Evolutionary conservation across 441 rosid genomes (phyloP), one percentile per base, ranked within the genome.

Genomic region (Mallotus japonicus): DNA sequence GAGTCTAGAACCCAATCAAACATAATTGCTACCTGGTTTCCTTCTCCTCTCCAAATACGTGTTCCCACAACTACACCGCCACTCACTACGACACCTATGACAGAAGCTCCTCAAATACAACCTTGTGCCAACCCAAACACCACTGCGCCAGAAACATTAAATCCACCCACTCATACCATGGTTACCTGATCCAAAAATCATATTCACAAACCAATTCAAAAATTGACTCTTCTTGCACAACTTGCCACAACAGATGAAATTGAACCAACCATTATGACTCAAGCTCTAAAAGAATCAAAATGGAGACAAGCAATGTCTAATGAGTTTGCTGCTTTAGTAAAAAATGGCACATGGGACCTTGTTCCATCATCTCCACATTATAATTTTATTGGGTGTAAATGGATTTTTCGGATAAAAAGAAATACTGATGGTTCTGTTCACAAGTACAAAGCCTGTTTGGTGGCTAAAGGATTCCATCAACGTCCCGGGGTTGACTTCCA

Each of bases 291-390:
- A 49, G 42, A 50, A 1, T 13, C 60, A 1, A 9, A 67, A 5
- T 67, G 71, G 71, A 47, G 60, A 28, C 8, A 17, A 20, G 60
- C 46, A 10, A 71, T 71, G 74, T 19, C 57, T 9, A 44, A 60
- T 5, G 49, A 60, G 8, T 61, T 19, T 1, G 32, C 46, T 17
- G 59, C 67, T 1, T 17, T 71, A 1, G 16, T 71, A 12, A 2
- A 13, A 0, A 60, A 44, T 47, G 59, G 59, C 13, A 71, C 59
- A 9, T 71, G 75, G 58, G 60, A 60, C 0, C 64, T 71, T 4
- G 75, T 71, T 17, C 20, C 68, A 6, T 22, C 37, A 0, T 8
- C 42, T 8, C 4, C 9, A 14, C 7, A 5, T 4, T 17, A 6
- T 2, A 71, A 71, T 22, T 10, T 61, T 28, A 24, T 71, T 11